phyloP scores from a whole-genome alignment of 495 filamentous ascomycete genomes.

The Niebla homalea region DNA sequence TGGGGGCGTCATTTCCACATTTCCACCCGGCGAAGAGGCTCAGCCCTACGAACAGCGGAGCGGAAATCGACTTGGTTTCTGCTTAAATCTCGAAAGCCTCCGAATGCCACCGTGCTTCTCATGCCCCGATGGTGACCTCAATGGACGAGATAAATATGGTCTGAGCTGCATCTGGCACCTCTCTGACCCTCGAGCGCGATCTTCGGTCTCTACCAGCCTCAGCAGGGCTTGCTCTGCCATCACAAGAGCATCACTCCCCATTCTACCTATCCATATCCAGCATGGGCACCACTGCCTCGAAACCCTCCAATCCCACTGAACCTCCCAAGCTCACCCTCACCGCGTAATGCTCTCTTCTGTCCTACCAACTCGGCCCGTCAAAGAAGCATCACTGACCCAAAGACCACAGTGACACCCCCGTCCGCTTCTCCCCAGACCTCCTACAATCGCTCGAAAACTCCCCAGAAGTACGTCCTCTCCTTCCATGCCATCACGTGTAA shows the following conservation, averaged over 20 bases:
- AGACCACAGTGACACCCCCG: conserved; percentile 53
- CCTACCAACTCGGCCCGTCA: not conserved
- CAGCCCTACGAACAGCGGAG: conserved; percentile 1
- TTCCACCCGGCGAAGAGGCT: not conserved
- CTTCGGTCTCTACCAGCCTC: no score
- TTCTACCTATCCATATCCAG: conserved; percentile 1
- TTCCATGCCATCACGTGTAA: not conserved
- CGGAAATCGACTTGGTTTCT: no score
- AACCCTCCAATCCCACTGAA: conserved; percentile 30
- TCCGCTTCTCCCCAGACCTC: conserved; percentile 77
- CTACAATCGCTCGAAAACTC: conserved; percentile 69
- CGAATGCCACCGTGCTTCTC: not conserved
- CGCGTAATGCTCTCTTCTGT: not conserved
- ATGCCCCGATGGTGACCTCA: no score
- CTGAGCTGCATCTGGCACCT: no score
- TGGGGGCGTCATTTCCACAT: no score
- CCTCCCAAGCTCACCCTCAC: conserved; percentile 37
- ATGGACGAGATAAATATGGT: no score
- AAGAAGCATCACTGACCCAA: not conserved
- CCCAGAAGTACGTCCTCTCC: conserved; percentile 54
- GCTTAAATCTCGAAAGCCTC: conserved; percentile 1
- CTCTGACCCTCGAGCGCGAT: no score
- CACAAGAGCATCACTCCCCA: not conserved
- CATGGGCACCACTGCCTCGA: conserved; percentile 42
- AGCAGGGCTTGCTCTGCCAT: no score